A percentile compares a stretch with the other conserved stretches of the same genome.
phyloP scores from a whole-genome alignment of 495 filamentous ascomycete species.

The Talaromyces liani region DNA sequence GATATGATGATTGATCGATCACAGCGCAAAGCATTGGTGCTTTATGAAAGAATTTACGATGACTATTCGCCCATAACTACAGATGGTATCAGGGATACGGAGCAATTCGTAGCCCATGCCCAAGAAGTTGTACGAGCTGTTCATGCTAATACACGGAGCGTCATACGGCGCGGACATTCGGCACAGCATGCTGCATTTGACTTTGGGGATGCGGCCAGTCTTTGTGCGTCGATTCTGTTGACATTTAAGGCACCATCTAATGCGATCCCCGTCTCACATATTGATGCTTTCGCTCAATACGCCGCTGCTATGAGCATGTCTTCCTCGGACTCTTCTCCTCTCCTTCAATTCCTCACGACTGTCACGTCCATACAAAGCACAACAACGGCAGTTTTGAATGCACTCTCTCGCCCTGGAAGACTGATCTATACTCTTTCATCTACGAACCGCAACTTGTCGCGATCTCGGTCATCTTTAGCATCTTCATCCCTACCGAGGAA shows the following conservation, averaged over 20 bases:
- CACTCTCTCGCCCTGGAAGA: constrained; percentile 72
- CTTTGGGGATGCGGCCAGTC: constrained; percentile 56
- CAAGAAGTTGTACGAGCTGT: constrained; percentile 79
- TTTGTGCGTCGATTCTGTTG: constrained; percentile 49
- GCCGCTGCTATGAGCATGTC: constrained; percentile 57
- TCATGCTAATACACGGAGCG: constrained; percentile 70
- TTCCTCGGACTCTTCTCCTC: constrained; percentile 61
- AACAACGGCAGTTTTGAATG: constrained; percentile 67
- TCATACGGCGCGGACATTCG: constrained; percentile 50
- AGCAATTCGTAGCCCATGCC: constrained; percentile 84
- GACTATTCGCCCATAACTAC: constrained; percentile 66
- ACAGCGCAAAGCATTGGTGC: constrained; percentile 72
- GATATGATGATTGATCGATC: constrained; percentile 86
- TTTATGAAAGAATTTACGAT: constrained; percentile 76
- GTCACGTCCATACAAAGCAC: constrained; percentile 71
- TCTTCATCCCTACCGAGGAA: constrained; percentile 40
- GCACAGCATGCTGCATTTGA: constrained; percentile 42
- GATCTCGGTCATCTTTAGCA: constrained; percentile 62
- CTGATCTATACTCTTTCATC: constrained; percentile 64
- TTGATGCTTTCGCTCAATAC: constrained; percentile 66
- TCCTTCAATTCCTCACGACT: constrained; percentile 62
- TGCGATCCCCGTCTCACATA: constrained; percentile 56
- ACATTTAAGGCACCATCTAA: constrained; percentile 38
- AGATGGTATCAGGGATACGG: constrained; percentile 82
- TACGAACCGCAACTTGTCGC: constrained; percentile 61